Base-by-base conservation (phyloP, 768 basidiomycete genomes). In the Royoungia palumana region DNA sequence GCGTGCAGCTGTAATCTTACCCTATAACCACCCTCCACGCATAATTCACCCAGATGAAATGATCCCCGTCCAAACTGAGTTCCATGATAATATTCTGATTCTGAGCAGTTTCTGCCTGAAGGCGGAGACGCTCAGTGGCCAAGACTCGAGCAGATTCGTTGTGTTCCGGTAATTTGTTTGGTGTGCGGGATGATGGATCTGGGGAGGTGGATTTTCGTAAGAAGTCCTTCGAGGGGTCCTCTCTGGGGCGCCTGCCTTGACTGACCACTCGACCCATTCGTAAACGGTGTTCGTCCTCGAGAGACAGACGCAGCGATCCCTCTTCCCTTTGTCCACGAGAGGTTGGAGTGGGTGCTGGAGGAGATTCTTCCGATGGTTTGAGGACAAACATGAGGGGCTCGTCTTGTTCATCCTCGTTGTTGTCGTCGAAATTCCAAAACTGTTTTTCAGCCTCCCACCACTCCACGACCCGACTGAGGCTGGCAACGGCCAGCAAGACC, bases 361-460 rank as follows among this genome's bases (percentile, higher is more conserved):
- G 70, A 36, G 57, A 72, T 27, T 90, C 89, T 32, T 85, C 86
- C 17, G 79, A 81, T 0, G 95, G 87, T 66, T 95, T 96, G 66
- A 93, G 86, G 47, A 98, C 92, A 62, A 98, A 98, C 56, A 86
- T 82, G 42, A 98, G 72, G 1, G 92, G 91, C 56, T 97, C 95
- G 47, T 91, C 87, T 63, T 88, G 83, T 59, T 93, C 92, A 50
- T 90, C 85, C 38, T 89, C 88, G 53, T 88, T 86, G 59, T 90
- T 86, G 63, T 92, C 90, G 62, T 94, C 89, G 64, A 97, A 98
- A 62, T 96, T 96, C 96, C 96, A 99, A 69, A 99, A 99, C 58
- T 94, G 92, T 63, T 94, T 94, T 74, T 98, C 95, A 11, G 96
- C 96, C 69, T 96, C 94, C 93, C 94, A 97, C 95, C 96, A 99